A percentile compares a stretch with the other conserved stretches of the same genome.
These are phyloP conservation scores for Neoscytalidium dimidiatum DNA, from an alignment of 2,329 filamentous ascomycete species.

Conservation along the genomic window DNA sequence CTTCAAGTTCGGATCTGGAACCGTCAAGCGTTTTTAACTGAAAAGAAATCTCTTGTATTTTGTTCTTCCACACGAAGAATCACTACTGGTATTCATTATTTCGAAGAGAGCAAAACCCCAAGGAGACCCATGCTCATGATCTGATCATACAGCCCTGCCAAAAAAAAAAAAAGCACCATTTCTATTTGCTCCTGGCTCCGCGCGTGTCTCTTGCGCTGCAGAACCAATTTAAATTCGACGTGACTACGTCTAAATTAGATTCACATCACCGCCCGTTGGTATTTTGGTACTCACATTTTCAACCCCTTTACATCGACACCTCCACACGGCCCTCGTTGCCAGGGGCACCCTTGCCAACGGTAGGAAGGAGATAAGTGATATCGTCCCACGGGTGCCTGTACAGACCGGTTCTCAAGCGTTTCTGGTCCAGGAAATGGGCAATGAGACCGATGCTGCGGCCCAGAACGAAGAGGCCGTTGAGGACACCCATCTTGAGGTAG, in stretches of 20 bases:
- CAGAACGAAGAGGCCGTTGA: slow-evolving; percentile 98
- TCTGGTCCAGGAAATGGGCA: slow-evolving; percentile 99
- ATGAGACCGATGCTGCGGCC: slow-evolving; percentile 97
- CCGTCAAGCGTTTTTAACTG: neutral
- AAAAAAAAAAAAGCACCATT: slow-evolving; percentile 14
- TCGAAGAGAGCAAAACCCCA: slow-evolving; percentile 16
- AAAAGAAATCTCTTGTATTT: slow-evolving; percentile 11
- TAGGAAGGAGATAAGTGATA: slow-evolving; percentile 64
- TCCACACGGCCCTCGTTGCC: slow-evolving; percentile 45
- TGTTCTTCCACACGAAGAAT: slow-evolving; percentile 5
- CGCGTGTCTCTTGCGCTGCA: neutral
- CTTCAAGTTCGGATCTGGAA: neutral
- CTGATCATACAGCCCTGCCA: slow-evolving; percentile 16
- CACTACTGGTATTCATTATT: slow-evolving; percentile 15
- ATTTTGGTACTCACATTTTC: neutral
- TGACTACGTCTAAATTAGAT: neutral
- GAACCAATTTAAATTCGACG: neutral
- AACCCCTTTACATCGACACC: slow-evolving; percentile 26
- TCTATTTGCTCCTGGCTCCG: slow-evolving; percentile 11
- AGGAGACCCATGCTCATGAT: slow-evolving; percentile 17
- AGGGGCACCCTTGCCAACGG: slow-evolving; percentile 36
- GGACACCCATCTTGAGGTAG: slow-evolving; percentile 98
- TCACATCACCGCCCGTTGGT: neutral
- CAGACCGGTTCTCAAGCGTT: slow-evolving; percentile 95
- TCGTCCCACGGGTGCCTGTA: slow-evolving; percentile 98